Evolutionary conservation across 805 yeast genomes (phyloP), one percentile per base, ranked within the genome.

Genomic region (Wickerhamiella lipophila): DNA sequence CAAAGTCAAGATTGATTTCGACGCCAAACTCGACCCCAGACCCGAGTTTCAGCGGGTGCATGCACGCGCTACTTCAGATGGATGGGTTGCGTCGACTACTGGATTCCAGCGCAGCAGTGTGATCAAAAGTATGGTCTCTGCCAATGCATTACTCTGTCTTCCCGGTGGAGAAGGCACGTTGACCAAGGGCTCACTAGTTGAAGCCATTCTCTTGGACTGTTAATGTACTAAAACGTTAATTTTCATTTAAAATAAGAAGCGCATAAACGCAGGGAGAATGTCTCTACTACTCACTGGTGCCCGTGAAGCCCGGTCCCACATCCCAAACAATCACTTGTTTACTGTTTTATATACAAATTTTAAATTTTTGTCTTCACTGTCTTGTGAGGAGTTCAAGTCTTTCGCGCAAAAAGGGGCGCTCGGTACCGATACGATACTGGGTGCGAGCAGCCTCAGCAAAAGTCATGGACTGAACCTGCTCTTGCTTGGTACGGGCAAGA

Each of bases 371-470:
- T 13, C n/a, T n/a, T 41, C 27, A 42, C 34, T 39, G 44, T 43
- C 49, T 48, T 27, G 60, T 52, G 26, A 60, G 50, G 25, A 47
- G 29, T 43, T 59, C 64, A 35, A 64, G 53, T 26, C 60, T 54
- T 46, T 56, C 56, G 35, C 61, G 57, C 46, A 65, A 53, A 18
- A 53, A 56, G 29, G 69, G 69, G 18, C 64, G 57, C 52, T 65
- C 68, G 26, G 46, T 49, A 47, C 56, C 52, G 42, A 92, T 77
- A 61, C 81, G 78, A 61, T 79, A 69, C 73, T 92, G 98, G 69
- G 87, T 78, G 65, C 83, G 83, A 45, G 95, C 79, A 55, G 96
- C 96, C 69, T 86, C 96, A 52, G 89, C 88, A 59, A 84, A 83
- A 16, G 92, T 81, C 54, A 86, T 79, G 50, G 95, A 92, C 70